phyloP scores from a whole-genome alignment of 805 yeast species.

The Candida verbasci region DNA sequence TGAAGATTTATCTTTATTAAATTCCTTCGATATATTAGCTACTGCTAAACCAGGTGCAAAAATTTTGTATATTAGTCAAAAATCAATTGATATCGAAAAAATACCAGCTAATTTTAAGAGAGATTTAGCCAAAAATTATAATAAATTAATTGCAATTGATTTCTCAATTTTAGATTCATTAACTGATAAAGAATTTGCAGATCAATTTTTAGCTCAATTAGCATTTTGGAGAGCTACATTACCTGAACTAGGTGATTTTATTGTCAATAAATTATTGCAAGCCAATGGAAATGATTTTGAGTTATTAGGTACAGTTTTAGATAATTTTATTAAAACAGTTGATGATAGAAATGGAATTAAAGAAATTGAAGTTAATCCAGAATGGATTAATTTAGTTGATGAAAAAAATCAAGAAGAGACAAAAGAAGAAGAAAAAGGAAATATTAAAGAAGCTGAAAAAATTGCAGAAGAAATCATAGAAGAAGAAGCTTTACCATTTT shows the following conservation, averaged over 20 bases:
- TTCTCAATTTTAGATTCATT: slow-evolving; percentile 58
- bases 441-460: slow-evolving; percentile 21
- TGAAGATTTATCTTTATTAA: slow-evolving; percentile 53
- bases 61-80: slow-evolving; percentile 42
- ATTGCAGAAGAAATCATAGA: slow-evolving; percentile 19
- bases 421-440: slow-evolving; percentile 14
- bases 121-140: slow-evolving; percentile 47
- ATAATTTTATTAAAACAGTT: slow-evolving; percentile 58
- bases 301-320: slow-evolving; percentile 66
- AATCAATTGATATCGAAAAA: slow-evolving; percentile 39
- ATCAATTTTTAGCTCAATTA: slow-evolving; percentile 69
- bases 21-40: slow-evolving; percentile 57
- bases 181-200: slow-evolving; percentile 65
- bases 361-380: slow-evolving; percentile 27
- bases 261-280: slow-evolving; percentile 73
- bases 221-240: slow-evolving; percentile 73
- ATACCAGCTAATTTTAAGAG: slow-evolving; percentile 53
- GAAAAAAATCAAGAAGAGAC: slow-evolving; percentile 27
- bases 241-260: slow-evolving; percentile 58
- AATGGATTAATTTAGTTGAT: slow-evolving; percentile 33
- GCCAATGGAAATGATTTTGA: slow-evolving; percentile 82
- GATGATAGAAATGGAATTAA: slow-evolving; percentile 41
- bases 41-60: slow-evolving; percentile 55
- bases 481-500: slow-evolving; percentile 37
- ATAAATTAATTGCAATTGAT: slow-evolving; percentile 57